phyloP scores from a whole-genome alignment of 345 rosid genomes.

The Arabis hirsuta region DNA sequence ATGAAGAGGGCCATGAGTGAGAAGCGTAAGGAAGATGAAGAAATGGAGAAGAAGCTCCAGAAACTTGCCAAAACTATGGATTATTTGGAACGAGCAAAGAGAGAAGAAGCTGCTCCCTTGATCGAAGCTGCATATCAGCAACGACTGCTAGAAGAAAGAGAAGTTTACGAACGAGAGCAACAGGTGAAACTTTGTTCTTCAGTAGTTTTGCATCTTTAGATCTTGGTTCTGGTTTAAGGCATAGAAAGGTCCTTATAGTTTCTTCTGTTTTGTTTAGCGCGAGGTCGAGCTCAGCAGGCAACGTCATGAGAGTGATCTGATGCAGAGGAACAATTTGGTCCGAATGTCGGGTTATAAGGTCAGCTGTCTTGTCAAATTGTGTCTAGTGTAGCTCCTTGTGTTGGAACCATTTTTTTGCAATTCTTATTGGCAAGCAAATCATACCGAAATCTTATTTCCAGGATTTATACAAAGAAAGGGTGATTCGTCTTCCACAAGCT shows the following conservation, averaged over 20 bases:
- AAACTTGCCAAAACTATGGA: constrained; percentile 93
- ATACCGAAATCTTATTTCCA: constrained; percentile 28
- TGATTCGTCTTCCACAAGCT: constrained; percentile 60
- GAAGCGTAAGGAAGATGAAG: constrained; percentile 93
- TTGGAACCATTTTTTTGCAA: no score
- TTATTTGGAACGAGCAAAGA: constrained; percentile 91
- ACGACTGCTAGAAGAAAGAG: constrained; percentile 82
- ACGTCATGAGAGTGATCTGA: constrained; percentile 92
- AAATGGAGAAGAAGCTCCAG: constrained; percentile 89
- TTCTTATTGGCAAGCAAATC: neutral
- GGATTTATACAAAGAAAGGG: constrained; percentile 68
- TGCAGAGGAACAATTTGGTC: constrained; percentile 74
- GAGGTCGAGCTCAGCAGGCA: constrained; percentile 87
- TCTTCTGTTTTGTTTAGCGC: constrained; percentile 51
- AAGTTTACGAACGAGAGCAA: constrained; percentile 82
- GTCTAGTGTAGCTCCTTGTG: neutral
- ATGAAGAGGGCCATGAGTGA: constrained; percentile 80
- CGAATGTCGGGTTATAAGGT: constrained; percentile 85
- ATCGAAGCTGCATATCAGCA: constrained; percentile 89
- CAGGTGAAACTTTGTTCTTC: constrained; percentile 53
- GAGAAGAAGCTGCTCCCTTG: constrained; percentile 95
- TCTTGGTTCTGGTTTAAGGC: constrained; percentile 9
- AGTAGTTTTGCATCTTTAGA: neutral
- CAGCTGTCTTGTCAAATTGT: constrained; percentile 21
- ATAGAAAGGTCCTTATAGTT: constrained; percentile 9